These are phyloP conservation scores for Rutidosis leptorrhynchoides DNA, from an alignment of 129 eudicot genomes.

Conservation along the genomic window DNA sequence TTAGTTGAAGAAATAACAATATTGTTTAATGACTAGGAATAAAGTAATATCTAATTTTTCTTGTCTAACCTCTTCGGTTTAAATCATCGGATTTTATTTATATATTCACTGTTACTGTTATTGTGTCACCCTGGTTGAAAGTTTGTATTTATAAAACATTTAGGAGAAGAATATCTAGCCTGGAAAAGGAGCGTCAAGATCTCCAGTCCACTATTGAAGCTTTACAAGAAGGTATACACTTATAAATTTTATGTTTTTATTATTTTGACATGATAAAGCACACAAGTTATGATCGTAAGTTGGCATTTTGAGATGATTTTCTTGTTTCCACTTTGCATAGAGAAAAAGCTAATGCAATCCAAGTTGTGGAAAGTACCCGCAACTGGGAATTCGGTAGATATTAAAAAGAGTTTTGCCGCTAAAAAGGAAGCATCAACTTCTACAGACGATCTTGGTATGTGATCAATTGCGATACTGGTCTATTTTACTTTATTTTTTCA, in stretches of 20 bases:
- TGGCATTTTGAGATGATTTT: conserved; percentile 2
- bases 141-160: conserved; percentile 14
- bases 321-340: conserved; percentile 32
- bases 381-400: conserved; percentile 43
- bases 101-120: neutral
- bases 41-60: neutral
- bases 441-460: conserved; percentile 82
- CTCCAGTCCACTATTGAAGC: conserved; percentile 74
- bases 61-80: neutral
- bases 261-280: conserved; percentile 7
- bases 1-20: conserved; percentile 16
- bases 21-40: neutral
- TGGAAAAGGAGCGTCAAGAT: conserved; percentile 92
- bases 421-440: conserved; percentile 81
- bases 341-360: conserved; percentile 78
- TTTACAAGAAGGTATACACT: conserved; percentile 77
- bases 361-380: conserved; percentile 77
- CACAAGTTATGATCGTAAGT: conserved; percentile 7
- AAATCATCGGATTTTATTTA: neutral
- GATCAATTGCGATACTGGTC: neutral
- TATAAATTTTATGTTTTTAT: conserved; percentile 8
- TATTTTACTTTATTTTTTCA: neutral
- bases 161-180: conserved; percentile 73
- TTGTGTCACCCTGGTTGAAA: conserved; percentile 17
- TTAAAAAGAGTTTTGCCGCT: conserved; percentile 39